Base-by-base conservation (phyloP, 306 rosid genomes). In the Arachis hypogaea region DNA sequence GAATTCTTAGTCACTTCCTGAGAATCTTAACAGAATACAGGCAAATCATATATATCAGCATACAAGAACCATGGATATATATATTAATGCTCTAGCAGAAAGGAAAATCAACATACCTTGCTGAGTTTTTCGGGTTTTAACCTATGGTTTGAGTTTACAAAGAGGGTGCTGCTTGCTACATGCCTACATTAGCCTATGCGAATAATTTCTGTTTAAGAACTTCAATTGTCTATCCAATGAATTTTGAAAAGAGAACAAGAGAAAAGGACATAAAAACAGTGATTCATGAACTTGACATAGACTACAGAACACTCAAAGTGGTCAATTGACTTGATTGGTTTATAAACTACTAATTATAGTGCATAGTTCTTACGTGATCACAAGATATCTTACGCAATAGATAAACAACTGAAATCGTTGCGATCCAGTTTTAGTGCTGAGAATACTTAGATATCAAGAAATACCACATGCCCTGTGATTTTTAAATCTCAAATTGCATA, bases 371-470 rank as follows among this genome's bases (percentile, higher is more conserved):
- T 55, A 61, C 72, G 28, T 66, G 76, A 79, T 43, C 57, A 63
- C 4, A 14, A 45, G 56, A 64, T 68, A 11, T 77, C 7, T 44
- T 33, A 60, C 30, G 71, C 59, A 62, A 63, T 56, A 47, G 47
- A 62, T 66, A 62, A 66, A 30, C 63, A n/a, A 3, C 46, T 64
- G 36, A 71, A 76, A 47, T 41, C 3, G 29, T 57, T 57, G 5
- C 12, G 84, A 83, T 83, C 87, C 80, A 68, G 73, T 5, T 63
- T 77, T 63, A 68, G 78, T 57, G 87, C 82, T 62, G 22, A 43
- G 56, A 58, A 30, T 47, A 59, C 73, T 75, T 79, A 52, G 55
- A 54, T 68, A 36, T 47, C 69, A 71, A 79, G 84, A 69, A 77
- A 66, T 66, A 6, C 9, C 80, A 55, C 73, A 12, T 69, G 81